Percentiles rank a stretch among this genome's conserved stretches.
These are phyloP conservation scores for Knoxia roxburghii DNA, from an alignment of 257 asterid species.

Conservation along the genomic window DNA sequence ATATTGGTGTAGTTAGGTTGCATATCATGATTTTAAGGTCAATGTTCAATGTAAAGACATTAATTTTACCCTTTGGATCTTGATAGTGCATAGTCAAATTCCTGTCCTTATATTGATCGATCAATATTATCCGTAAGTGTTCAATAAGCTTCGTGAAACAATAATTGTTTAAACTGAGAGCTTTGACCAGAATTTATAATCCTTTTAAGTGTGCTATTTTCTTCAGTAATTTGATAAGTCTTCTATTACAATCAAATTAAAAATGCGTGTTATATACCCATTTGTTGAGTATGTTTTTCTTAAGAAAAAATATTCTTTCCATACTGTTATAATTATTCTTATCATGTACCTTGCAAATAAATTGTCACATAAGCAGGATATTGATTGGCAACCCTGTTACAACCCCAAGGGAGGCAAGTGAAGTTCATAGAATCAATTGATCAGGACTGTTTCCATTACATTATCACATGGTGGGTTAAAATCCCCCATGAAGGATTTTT, in stretches of 20 bases:
- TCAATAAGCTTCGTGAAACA: not conserved
- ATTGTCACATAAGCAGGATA: conserved; percentile 5
- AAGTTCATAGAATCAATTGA: not conserved
- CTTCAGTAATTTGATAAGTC: not conserved
- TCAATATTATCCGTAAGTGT: too few species aligned
- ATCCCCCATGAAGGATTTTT: too few species aligned
- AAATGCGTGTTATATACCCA: not conserved
- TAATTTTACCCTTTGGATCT: not conserved
- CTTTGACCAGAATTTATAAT: not conserved
- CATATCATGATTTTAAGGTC: not conserved
- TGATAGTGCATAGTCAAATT: not conserved
- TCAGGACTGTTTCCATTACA: too few species aligned
- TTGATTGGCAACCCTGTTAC: conserved; percentile 5
- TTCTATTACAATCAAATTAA: not conserved
- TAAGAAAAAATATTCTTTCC: not conserved
- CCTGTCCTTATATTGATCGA: not conserved
- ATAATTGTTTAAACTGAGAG: not conserved
- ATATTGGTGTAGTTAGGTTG: not conserved
- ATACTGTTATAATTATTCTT: not conserved
- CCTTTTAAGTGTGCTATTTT: not conserved
- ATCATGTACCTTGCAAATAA: not conserved
- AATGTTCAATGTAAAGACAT: not conserved
- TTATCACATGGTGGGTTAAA: too few species aligned
- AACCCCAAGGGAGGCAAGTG: not conserved
- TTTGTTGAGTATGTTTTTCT: not conserved